Conservation (phyloP, 2,329 filamentous ascomycete genomes). For the Leptodontidium sp. region DNA sequence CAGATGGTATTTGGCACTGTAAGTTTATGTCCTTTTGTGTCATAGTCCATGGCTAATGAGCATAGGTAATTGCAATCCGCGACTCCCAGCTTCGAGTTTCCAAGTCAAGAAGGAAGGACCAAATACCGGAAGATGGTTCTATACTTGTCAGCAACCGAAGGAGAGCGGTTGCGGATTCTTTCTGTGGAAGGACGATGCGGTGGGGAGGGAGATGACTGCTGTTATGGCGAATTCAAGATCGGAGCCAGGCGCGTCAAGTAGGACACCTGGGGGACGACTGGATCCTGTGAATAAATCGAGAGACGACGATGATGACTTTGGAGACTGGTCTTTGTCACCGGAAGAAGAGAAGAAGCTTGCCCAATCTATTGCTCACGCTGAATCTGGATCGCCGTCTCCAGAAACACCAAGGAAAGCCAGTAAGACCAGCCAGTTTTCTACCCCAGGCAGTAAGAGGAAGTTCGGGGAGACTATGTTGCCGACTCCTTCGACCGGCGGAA, state of each 20-base stretch:
- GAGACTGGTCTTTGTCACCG: constrained; percentile 37
- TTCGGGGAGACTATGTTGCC: constrained; percentile 38
- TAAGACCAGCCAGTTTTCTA: constrained; percentile 34
- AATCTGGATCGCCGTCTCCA: constrained; percentile 26
- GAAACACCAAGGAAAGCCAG: constrained; percentile 42
- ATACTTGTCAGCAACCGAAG: constrained; percentile 58
- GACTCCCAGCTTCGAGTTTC: constrained; percentile 57
- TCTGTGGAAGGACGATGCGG: constrained; percentile 63
- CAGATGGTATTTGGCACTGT: constrained; percentile 52
- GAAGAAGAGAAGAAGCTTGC: constrained; percentile 39
- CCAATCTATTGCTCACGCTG: constrained; percentile 22
- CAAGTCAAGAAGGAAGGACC: constrained; percentile 57
- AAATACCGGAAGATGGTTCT: constrained; percentile 62
- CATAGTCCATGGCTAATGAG: constrained; percentile 17
- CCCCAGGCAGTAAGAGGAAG: constrained; percentile 44
- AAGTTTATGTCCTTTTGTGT: not conserved
- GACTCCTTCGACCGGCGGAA: constrained; percentile 39
- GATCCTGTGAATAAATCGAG: constrained; percentile 34
- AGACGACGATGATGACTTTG: constrained; percentile 44
- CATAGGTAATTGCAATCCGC: constrained; percentile 59
- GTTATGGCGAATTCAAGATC: constrained; percentile 55
- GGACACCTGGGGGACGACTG: constrained; percentile 29
- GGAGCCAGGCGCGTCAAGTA: constrained; percentile 45
- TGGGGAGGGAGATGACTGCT: constrained; percentile 53
- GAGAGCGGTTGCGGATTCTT: constrained; percentile 61